A percentile compares a stretch with the other conserved stretches of the same genome.
phyloP scores from a whole-genome alignment of 805 yeast genomes.

The Saturnispora sanitii region DNA sequence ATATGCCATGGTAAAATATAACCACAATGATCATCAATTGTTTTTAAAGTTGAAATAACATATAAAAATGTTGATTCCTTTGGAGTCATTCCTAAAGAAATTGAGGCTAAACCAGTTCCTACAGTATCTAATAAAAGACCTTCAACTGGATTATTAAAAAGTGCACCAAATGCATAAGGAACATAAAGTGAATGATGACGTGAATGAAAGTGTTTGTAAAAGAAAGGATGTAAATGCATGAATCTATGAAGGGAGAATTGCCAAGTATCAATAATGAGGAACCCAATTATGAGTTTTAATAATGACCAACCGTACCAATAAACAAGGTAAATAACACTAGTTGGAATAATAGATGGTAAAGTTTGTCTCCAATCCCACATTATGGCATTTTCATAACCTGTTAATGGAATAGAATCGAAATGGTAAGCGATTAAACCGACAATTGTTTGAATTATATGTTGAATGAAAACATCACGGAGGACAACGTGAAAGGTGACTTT shows the following conservation, averaged over 20 bases:
- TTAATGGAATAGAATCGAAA: conserved; percentile 46
- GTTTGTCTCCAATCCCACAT: conserved; percentile 39
- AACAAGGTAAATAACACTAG: conserved; percentile 35
- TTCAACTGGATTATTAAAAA: conserved; percentile 89
- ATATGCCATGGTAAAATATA: conserved; percentile 86
- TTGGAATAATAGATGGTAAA: conserved; percentile 33
- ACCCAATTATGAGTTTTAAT: conserved; percentile 50
- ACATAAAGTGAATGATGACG: conserved; percentile 91
- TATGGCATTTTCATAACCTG: conserved; percentile 38
- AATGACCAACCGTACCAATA: conserved; percentile 60
- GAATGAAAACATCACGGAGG: conserved; percentile 69
- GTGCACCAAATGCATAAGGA: conserved; percentile 94
- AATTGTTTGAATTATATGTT: conserved; percentile 73
- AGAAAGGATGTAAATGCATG: conserved; percentile 74
- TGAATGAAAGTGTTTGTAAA: conserved; percentile 81
- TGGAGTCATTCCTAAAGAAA: conserved; percentile 53
- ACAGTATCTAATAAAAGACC: conserved; percentile 86
- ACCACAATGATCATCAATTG: conserved; percentile 99
- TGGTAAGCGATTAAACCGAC: conserved; percentile 49
- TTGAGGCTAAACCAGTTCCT: conserved; percentile 80
- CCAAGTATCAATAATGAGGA: conserved; percentile 84
- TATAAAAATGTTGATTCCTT: conserved; percentile 69
- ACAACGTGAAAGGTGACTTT: conserved; percentile 65
- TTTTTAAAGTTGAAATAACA: conserved; percentile 87
- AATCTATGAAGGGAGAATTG: conserved; percentile 82